Evolutionary conservation across 805 yeast species (phyloP).

Genomic region (Metschnikowia shivogae): DNA sequence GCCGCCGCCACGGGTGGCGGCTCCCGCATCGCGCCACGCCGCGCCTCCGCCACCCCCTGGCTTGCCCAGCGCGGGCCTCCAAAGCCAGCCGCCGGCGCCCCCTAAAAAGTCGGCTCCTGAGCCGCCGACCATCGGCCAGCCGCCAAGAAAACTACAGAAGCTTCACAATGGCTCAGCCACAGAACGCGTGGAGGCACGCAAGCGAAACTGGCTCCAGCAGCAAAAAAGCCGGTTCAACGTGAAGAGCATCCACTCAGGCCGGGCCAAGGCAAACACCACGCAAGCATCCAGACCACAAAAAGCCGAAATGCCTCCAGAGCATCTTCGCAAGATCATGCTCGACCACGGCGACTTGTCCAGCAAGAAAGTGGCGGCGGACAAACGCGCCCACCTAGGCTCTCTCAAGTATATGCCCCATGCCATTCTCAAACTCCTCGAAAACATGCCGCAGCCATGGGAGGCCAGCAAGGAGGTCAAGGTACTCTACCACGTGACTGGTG

Average conservation of each 20-base stretch:
- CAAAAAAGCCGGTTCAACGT: slow-evolving; percentile 55
- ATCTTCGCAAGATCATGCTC: slow-evolving; percentile 74
- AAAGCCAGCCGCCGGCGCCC: background rate
- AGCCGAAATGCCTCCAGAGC: slow-evolving; percentile 90
- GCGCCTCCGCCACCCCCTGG: slow-evolving; percentile 19
- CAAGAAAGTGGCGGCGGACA: slow-evolving; percentile 74
- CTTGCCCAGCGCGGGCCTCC: background rate
- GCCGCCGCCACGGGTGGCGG: slow-evolving; percentile 24
- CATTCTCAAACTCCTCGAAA: slow-evolving; percentile 78
- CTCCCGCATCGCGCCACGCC: background rate
- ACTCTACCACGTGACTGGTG: slow-evolving; percentile 86
- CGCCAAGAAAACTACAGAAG: slow-evolving; percentile 13
- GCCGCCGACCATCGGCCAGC: slow-evolving; percentile 3
- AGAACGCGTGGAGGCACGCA: slow-evolving; percentile 39
- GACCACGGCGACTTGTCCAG: slow-evolving; percentile 86
- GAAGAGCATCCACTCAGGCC: background rate
- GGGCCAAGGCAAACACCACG: slow-evolving; percentile 40
- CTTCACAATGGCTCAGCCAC: background rate
- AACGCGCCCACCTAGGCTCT: slow-evolving; percentile 84
- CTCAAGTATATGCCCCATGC: slow-evolving; percentile 96
- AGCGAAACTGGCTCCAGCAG: slow-evolving; percentile 55
- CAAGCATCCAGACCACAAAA: slow-evolving; percentile 46
- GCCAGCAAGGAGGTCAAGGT: slow-evolving; percentile 78
- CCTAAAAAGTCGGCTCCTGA: background rate
- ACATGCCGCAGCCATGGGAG: slow-evolving; percentile 99